Conservation (phyloP, 2,329 filamentous ascomycete species). For the Ophiosphaerella narmari region DNA sequence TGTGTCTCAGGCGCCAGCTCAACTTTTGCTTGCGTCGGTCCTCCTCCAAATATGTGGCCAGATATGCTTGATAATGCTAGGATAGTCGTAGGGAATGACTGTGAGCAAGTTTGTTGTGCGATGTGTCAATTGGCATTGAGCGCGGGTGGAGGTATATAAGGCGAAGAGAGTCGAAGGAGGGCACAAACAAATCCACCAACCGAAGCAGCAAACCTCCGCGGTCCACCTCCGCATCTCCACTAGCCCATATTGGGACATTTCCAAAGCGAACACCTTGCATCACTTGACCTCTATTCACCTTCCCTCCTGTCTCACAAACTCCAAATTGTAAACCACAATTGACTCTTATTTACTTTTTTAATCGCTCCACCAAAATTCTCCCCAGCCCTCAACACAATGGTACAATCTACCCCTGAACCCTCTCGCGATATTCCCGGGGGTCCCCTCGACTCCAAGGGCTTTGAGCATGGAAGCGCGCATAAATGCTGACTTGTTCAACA, state of each 20-base stretch:
- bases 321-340: neutral
- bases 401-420: constrained; percentile 3
- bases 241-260: constrained; percentile 7
- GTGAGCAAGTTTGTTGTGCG: neutral
- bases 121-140: constrained; percentile 8
- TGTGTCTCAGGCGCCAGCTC: constrained; percentile 14
- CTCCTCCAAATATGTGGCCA: constrained; percentile 1
- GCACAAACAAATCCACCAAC: neutral
- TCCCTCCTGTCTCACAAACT: constrained; percentile 1
- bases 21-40: neutral
- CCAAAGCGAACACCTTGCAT: constrained; percentile 42
- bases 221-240: constrained; percentile 14
- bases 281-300: constrained; percentile 11
- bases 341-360: neutral
- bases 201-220: constrained; percentile 30
- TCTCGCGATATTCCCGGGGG: neutral
- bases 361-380: neutral
- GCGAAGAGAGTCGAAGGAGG: neutral
- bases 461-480: neutral
- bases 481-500: constrained; percentile 43
- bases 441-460: neutral
- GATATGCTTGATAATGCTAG: constrained; percentile 2
- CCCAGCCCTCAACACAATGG: constrained; percentile 11
- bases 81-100: neutral
- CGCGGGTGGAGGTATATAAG: constrained; percentile 11